Evolutionary conservation across 2,329 filamentous ascomycete species (phyloP).

Genomic region (Fusarium camptoceras): DNA sequence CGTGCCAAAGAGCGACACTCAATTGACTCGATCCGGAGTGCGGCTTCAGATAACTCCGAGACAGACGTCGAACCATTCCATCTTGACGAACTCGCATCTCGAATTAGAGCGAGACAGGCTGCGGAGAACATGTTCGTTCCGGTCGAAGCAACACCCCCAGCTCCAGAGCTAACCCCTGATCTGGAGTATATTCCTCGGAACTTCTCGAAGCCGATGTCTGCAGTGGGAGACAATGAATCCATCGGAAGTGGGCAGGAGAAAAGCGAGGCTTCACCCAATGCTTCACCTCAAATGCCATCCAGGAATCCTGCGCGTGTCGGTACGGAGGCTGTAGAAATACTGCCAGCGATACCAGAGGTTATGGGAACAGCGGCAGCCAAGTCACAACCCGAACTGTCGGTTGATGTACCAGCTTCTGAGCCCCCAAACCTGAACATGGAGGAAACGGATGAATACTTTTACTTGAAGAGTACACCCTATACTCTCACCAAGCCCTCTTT

Average conservation of each 20-base stretch:
- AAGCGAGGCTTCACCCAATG: neutral
- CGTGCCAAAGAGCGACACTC: slow-evolving; percentile 33
- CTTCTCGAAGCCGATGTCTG: slow-evolving; percentile 32
- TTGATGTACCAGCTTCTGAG: slow-evolving; percentile 5
- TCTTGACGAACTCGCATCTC: slow-evolving; percentile 59
- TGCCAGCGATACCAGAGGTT: slow-evolving; percentile 46
- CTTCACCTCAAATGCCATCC: slow-evolving; percentile 31
- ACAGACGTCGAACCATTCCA: slow-evolving; percentile 63
- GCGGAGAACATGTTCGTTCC: slow-evolving; percentile 21
- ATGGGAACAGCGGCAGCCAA: slow-evolving; percentile 21
- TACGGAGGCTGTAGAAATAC: slow-evolving; percentile 9
- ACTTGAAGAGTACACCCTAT: slow-evolving; percentile 61
- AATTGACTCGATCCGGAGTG: slow-evolving; percentile 43
- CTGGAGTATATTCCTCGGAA: slow-evolving; percentile 45
- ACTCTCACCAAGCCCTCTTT: slow-evolving; percentile 63
- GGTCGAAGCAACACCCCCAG: slow-evolving; percentile 19
- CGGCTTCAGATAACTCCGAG: slow-evolving; percentile 43
- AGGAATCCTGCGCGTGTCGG: slow-evolving; percentile 41
- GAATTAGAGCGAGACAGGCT: slow-evolving; percentile 54
- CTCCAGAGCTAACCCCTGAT: slow-evolving; percentile 16
- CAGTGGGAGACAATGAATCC: slow-evolving; percentile 2
- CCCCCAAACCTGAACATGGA: slow-evolving; percentile 40
- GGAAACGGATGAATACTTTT: slow-evolving; percentile 60
- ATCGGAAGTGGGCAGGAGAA: slow-evolving; percentile 15
- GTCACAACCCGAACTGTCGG: slow-evolving; percentile 11